Evolutionary conservation across 805 yeast species (phyloP).

Genomic region (Vanderwaltozyma tropicalis): DNA sequence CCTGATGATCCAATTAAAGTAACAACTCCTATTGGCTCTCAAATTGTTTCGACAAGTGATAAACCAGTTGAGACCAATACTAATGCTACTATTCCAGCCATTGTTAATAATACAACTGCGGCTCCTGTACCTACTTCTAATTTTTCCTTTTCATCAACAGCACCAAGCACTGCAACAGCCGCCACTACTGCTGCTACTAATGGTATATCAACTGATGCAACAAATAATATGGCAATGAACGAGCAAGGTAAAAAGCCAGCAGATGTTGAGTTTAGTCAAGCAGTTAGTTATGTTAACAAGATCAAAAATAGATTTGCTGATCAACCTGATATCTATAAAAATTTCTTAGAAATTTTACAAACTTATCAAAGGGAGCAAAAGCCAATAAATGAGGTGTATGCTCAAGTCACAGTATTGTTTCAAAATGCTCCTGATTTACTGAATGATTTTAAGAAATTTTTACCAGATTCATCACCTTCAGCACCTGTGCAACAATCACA

Average conservation of each 20-base stretch:
- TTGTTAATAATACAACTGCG: background rate
- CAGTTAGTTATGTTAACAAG: constrained; percentile 90
- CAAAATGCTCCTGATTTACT: constrained; percentile 88
- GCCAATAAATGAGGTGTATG: constrained; percentile 90
- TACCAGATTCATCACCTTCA: constrained; percentile 54
- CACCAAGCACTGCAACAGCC: constrained; percentile 3
- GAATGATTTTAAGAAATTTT: constrained; percentile 88
- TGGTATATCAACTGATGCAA: constrained; percentile 11
- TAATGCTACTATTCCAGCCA: background rate
- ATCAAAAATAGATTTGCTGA: constrained; percentile 87
- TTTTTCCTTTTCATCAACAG: constrained; percentile 9
- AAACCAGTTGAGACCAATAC: background rate
- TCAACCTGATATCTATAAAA: constrained; percentile 93
- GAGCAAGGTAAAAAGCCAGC: constrained; percentile 23
- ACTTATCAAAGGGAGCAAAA: constrained; percentile 94
- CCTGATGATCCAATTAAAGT: constrained; percentile 89
- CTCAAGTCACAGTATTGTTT: constrained; percentile 81
- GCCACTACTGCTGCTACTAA: background rate
- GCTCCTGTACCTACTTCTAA: constrained; percentile 2
- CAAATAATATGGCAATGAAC: constrained; percentile 2
- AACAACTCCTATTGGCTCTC: constrained; percentile 87
- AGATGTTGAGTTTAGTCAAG: constrained; percentile 94
- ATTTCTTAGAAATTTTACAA: constrained; percentile 86
- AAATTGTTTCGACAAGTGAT: background rate
- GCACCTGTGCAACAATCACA: constrained; percentile 17